A percentile compares a stretch with the other conserved stretches of the same genome.
These are phyloP conservation scores for Dictyostelium capitatum DNA, from an alignment of 78 protist genomes.

Conservation along the genomic window DNA sequence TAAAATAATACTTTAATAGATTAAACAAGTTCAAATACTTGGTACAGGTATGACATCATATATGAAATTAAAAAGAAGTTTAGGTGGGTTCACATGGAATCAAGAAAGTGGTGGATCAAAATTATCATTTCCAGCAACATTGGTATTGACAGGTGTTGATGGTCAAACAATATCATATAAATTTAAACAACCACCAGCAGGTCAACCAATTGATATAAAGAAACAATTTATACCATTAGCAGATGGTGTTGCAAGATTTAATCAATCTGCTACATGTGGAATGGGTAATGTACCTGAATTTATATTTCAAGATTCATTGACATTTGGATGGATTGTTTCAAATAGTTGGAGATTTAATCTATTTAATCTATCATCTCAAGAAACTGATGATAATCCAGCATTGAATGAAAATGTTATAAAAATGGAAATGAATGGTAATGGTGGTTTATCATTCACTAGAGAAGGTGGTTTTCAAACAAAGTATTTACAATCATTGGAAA, in stretches of 20 bases:
- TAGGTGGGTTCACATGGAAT: slow-evolving; percentile 45
- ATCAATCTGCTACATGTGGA: background rate
- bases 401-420: background rate
- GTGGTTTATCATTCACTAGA: slow-evolving; percentile 17
- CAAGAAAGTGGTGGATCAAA: slow-evolving; percentile 14
- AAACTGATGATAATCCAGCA: slow-evolving; percentile 11
- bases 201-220: slow-evolving; percentile 11
- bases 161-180: background rate
- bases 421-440: background rate
- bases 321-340: slow-evolving; percentile 37
- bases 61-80: background rate
- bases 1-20: slow-evolving; percentile 10
- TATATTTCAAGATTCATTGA: slow-evolving; percentile 23
- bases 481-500: background rate
- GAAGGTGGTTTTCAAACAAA: slow-evolving; percentile 70
- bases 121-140: slow-evolving; percentile 56
- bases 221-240: slow-evolving; percentile 41
- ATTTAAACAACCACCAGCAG: slow-evolving; percentile 15
- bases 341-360: slow-evolving; percentile 7
- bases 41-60: slow-evolving; percentile 46
- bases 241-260: background rate
- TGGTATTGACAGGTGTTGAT: slow-evolving; percentile 22
- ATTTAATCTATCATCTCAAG: slow-evolving; percentile 7
- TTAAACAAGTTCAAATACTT: slow-evolving; percentile 9
- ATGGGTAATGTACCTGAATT: slow-evolving; percentile 54